Evolutionary conservation across 768 basidiomycete genomes (phyloP), one percentile per base, ranked within the genome.

Genomic region (Trametes elegans): DNA sequence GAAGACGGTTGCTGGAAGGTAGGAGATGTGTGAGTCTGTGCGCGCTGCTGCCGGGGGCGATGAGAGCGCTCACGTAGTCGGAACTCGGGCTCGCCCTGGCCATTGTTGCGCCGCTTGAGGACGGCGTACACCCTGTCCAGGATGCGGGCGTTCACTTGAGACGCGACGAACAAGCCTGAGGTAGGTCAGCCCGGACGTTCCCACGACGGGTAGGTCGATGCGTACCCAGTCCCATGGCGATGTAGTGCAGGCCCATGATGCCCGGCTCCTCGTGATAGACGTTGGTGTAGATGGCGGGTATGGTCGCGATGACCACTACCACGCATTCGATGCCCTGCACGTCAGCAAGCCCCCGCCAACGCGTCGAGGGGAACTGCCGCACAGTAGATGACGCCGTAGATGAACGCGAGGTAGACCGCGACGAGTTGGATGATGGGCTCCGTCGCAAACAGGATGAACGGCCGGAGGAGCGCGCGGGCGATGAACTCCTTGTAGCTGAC

Each of bases 391-490:
- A 74, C 61, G 3, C 86, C 89, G 53, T 86, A 92, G 13, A 87
- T 64, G 59, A 87, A 82, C 0, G 85, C 82, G 78, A 87, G 81
- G 57, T 88, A 90, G 0, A 83, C 3, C 0, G 84, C 83, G 9
- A 90, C 69, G 2, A 88, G 65, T 61, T 88, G 87, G 18, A 88
- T 73, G 60, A 90, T 87, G 0, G 83, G 79, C 63, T 91, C 88
- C 5, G 62, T 63, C 0, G 50, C 62, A 52, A 89, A 85, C 10
- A 92, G 65, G 4, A 69, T 62, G 70, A 93, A 87, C 0, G 92
- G 91, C n/a, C 89, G 79, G 10, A 75, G 68, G 21, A 92, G 68
- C 0, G 87, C 76, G 53, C 71, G 78, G 1, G 57, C 39, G 53
- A 92, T 70, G 31, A 89, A 74, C 0, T 63, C 43, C 61, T 73